Conservation (phyloP, 768 basidiomycete genomes). For the Termitomyces sp. region DNA sequence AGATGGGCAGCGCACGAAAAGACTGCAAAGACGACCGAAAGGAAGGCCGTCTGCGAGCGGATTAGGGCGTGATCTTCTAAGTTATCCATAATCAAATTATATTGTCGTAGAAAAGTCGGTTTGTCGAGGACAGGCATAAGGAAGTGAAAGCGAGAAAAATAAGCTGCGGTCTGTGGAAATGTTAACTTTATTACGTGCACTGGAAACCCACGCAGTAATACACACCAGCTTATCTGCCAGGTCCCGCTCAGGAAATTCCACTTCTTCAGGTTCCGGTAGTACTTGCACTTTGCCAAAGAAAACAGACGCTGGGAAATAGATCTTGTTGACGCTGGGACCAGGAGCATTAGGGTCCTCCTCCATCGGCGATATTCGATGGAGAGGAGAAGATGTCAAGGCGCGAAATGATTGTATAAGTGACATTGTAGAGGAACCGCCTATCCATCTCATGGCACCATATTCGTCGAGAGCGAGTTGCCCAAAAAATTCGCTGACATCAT, state of each 20-base stretch:
- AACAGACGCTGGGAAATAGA: slow-evolving; percentile 84
- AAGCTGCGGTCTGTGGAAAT: slow-evolving; percentile 66
- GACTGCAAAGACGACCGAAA: slow-evolving; percentile 80
- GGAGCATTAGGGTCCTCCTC: slow-evolving; percentile 79
- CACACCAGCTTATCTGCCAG: slow-evolving; percentile 82
- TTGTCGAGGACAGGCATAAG: slow-evolving; percentile 86
- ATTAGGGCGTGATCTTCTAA: slow-evolving; percentile 46
- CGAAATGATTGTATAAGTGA: slow-evolving; percentile 87
- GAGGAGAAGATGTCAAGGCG: slow-evolving; percentile 65
- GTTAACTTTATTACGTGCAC: slow-evolving; percentile 19
- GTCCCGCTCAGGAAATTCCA: slow-evolving; percentile 82
- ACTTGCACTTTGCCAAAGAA: slow-evolving; percentile 85
- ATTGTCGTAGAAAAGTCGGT: slow-evolving; percentile 71
- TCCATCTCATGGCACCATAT: slow-evolving; percentile 89
- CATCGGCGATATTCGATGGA: slow-evolving; percentile 77
- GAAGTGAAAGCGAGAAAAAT: slow-evolving; percentile 85
- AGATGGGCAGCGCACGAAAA: slow-evolving; percentile 86
- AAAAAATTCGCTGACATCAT: slow-evolving; percentile 80
- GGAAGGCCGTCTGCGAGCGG: slow-evolving; percentile 66
- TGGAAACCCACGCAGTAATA: slow-evolving; percentile 16
- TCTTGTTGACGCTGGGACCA: slow-evolving; percentile 74
- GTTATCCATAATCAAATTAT: slow-evolving; percentile 71
- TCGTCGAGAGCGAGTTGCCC: slow-evolving; percentile 87
- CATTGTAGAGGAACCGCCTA: slow-evolving; percentile 89
- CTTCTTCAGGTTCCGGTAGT: slow-evolving; percentile 78